These are phyloP conservation scores for Aspergillus sclerotiicarbonarius DNA, from an alignment of 495 filamentous ascomycete species.

Conservation along the genomic window DNA sequence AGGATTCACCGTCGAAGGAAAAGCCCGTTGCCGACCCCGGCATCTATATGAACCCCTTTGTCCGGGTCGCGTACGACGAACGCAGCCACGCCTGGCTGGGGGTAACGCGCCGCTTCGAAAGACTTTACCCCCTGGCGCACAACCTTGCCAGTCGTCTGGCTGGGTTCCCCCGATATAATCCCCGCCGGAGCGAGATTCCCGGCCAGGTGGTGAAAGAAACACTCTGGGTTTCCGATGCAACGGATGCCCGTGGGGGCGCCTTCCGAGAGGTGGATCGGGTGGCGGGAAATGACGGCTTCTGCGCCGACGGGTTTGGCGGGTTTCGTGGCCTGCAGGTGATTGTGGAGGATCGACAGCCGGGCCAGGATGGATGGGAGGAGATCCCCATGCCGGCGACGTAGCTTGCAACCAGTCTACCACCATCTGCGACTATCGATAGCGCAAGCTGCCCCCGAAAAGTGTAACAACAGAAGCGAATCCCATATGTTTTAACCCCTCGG, in stretches of 20 bases:
- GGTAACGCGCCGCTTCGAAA: not conserved
- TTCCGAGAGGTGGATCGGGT: not conserved
- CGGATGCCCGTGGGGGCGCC: not conserved
- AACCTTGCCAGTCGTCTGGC: not conserved
- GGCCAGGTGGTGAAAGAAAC: not conserved
- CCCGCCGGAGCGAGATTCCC: not conserved
- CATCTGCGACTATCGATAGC: too few species aligned
- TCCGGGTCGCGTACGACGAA: not conserved
- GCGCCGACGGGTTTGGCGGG: not conserved
- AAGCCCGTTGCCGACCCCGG: constrained; percentile 46
- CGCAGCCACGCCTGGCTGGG: not conserved
- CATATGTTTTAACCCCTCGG: too few species aligned
- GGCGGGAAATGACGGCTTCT: not conserved
- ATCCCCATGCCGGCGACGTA: not conserved
- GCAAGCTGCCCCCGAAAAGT: too few species aligned
- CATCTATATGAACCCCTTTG: constrained; percentile 43
- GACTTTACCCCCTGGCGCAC: not conserved
- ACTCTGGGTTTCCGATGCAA: not conserved
- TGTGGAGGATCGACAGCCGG: not conserved
- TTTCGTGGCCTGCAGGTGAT: not conserved
- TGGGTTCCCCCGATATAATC: not conserved
- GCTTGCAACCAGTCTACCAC: too few species aligned
- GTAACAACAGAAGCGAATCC: not conserved
- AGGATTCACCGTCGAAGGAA: constrained; percentile 34
- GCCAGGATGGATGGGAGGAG: constrained; percentile 2